These are phyloP conservation scores for Euphorbia lathyris DNA, from an alignment of 345 rosid species.

Conservation along the genomic window DNA sequence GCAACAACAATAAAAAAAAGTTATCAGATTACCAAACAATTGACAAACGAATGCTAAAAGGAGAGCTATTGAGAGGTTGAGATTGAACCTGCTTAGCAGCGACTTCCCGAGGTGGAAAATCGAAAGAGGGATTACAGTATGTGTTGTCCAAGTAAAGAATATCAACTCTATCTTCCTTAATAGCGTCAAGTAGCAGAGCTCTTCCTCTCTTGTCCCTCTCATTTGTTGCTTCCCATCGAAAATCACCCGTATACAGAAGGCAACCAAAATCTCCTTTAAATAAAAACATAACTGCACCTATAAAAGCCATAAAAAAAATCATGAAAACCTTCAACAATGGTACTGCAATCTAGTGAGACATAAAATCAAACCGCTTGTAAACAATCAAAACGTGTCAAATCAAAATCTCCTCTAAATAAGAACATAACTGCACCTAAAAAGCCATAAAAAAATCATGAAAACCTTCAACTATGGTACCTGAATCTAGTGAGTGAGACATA, in stretches of 20 bases:
- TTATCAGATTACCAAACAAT: not conserved
- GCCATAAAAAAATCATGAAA: too few relatives aligned
- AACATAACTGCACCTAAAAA: too few relatives aligned
- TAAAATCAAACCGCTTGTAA: too few relatives aligned
- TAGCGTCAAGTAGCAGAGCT: conserved; percentile 41
- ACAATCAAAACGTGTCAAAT: too few relatives aligned
- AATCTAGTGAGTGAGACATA: conserved; percentile 1
- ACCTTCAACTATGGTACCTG: too few relatives aligned
- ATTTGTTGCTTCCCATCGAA: conserved; percentile 54
- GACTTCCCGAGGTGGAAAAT: conserved; percentile 53
- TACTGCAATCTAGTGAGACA: too few relatives aligned
- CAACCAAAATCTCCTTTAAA: conserved; percentile 75
- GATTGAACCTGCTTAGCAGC: conserved; percentile 54
- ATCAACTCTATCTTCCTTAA: conserved; percentile 36
- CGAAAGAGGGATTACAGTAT: conserved; percentile 61
- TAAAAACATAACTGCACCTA: conserved; percentile 75
- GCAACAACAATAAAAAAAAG: not conserved
- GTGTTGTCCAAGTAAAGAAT: conserved; percentile 72
- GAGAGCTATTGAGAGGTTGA: not conserved
- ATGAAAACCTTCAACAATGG: too few relatives aligned
- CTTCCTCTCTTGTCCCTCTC: conserved; percentile 35
- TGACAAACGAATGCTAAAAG: not conserved
- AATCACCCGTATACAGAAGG: conserved; percentile 69
- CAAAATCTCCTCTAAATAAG: too few relatives aligned
- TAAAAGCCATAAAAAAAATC: too few relatives aligned